Evolutionary conservation across 257 asterid genomes (phyloP), one percentile per base, ranked within the genome.

Genomic region (Coffea canephora): DNA sequence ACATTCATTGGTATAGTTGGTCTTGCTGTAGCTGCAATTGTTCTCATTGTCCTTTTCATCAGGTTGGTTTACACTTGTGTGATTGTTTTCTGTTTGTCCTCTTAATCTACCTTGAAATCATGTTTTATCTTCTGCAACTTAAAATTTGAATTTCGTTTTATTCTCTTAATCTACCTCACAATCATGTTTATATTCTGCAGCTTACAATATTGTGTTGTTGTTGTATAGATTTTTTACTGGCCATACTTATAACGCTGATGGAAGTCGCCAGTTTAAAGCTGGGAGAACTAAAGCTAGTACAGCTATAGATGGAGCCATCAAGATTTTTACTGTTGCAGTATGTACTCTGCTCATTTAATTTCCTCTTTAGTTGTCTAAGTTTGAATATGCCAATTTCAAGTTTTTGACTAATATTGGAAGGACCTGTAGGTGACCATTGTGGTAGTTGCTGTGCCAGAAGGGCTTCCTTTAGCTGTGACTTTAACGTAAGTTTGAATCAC

Each of bases 401-500:
- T 52, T 80, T 67, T 15, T 45, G 12, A 66, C 59, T 62, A 57
- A 69, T 52, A 52, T 59, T 64, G 23, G 31, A 46, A 69, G 41
- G 39, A 74, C 21, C 55, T 84, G 80, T 79, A 95, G 99, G 99
- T 95, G 77, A 92, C 98, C 71, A 93, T 93, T 84, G 98, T 95
- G 43, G 97, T 95, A 69, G 99, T 93, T 82, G 99, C 99, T 52
- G 98, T 93, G 80, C 99, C 99, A 25, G 97, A 95, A 87, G 99
- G 98, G 71, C 98, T 95, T 86, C 97, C 98, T 69, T 86, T 95
- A 88, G 99, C 97, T 83, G 99, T 95, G 68, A 95, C 99, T 76
- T 80, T 95, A 80, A 95, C 98, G 99, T 95, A 86, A 90, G 97
- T 83, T 71, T 15, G 36, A 52, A 43, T 13, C 77, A 41, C 77